Base-by-base conservation (phyloP, 495 filamentous ascomycete species). In the Daldinia decipiens region DNA sequence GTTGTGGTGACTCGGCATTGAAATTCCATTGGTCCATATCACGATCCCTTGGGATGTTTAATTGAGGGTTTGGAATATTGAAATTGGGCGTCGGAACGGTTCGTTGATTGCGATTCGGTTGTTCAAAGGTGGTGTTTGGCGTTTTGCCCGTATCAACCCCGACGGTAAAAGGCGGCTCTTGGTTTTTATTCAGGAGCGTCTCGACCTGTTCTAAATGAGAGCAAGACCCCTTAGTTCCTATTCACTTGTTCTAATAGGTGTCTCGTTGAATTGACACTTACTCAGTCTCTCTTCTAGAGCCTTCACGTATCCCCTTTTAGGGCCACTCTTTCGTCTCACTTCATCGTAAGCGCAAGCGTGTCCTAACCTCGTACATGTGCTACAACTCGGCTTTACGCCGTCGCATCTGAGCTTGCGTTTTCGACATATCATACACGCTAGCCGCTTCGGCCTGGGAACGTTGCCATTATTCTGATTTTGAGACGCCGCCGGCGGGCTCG, bases 231-330 rank as follows among this genome's bases (percentile, higher is more conserved):
- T 76, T 68, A 75, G 73, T 62, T 43, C 43, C 19, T 26, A 50
- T 29, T 21, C 19, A 27, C 34, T 26, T 38, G 31, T 62, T 59
- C 59, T 63, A 32, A 62, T 27, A 29, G 4, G 38, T 45, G 29
- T 55, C 39, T 36, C 29, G 56, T 17, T 53, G 47, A 40, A 68
- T 56, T 34, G 34, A 45, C 58, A 78, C 88, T 77, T 85, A 98
- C 95, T 93, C 74, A 99, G 81, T 74, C 96, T 88, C 65, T 96
- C 95, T 81, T 98, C 96, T 76, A 99, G 78, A 59, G 94, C 93
- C 84, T 98, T 99, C 64, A 99, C 96, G 80, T 99, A 98, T 67
- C 95, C 95, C 77, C 96, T 87, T 83, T 98, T 99, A 4, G 95
- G 95, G 8, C 95, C 95, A 79, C 95, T 98, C 86, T 99, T 99